Conservation (phyloP, 345 rosid genomes). For the Citrus glauca region DNA sequence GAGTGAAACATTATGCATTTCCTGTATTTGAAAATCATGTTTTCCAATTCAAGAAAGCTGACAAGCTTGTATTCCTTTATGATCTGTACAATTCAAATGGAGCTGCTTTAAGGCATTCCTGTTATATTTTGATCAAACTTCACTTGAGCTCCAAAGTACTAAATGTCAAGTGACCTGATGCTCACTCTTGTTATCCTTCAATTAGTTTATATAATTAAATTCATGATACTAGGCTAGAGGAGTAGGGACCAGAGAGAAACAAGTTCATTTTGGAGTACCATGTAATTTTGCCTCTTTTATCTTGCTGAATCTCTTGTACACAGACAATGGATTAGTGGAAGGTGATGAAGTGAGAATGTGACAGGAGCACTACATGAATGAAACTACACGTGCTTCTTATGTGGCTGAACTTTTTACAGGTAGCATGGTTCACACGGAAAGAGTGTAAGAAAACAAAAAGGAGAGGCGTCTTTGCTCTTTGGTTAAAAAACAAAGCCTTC, state of each 20-base stretch:
- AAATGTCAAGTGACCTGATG: background rate
- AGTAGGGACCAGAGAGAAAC: background rate
- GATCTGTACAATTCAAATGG: conserved; percentile 3
- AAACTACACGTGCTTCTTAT: background rate
- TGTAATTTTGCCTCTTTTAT: background rate
- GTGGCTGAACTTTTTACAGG: background rate
- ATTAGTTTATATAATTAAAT: background rate
- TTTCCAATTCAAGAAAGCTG: conserved; percentile 8
- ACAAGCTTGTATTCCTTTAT: background rate
- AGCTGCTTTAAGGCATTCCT: background rate
- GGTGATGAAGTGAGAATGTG: background rate
- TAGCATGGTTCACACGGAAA: conserved; percentile 13
- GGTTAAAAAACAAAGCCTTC: conserved; percentile 1
- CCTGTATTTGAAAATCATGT: conserved; percentile 20
- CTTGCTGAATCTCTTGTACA: background rate
- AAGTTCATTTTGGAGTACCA: background rate
- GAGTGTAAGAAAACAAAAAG: background rate
- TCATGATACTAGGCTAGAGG: background rate
- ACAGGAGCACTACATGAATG: background rate
- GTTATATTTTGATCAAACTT: background rate
- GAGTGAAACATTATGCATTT: conserved; percentile 14
- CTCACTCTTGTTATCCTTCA: background rate
- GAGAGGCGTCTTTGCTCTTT: background rate
- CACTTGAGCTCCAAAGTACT: background rate
- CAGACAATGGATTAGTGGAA: background rate